Evolutionary conservation across 139 green algal genomes (phyloP).

Genomic region (Haematococcus lacustris): DNA sequence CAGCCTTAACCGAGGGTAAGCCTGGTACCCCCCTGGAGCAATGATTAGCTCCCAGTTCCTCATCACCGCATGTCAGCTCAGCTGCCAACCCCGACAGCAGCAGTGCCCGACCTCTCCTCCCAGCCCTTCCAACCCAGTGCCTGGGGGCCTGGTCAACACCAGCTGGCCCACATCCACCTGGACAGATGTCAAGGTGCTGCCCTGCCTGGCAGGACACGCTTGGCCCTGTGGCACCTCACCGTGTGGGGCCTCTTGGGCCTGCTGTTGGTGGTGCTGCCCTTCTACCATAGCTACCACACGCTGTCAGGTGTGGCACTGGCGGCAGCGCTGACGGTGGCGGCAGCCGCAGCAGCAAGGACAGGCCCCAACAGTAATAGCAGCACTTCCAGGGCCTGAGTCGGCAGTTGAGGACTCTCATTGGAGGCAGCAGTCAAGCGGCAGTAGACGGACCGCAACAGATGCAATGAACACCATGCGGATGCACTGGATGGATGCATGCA

Average conservation of each 20-base stretch:
- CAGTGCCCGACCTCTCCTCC: background rate
- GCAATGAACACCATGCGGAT: background rate
- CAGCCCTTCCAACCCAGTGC: background rate
- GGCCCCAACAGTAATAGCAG: background rate
- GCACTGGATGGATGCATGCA: background rate
- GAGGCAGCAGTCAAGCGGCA: background rate
- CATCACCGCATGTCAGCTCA: constrained; percentile 3
- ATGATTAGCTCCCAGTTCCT: background rate
- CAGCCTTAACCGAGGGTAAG: constrained; percentile 54
- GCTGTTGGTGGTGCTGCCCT: constrained; percentile 78
- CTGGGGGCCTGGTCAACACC: background rate
- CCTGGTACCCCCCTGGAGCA: background rate
- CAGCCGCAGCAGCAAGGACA: background rate
- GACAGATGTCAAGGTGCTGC: background rate
- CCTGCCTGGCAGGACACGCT: constrained; percentile 44
- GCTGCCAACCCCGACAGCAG: background rate
- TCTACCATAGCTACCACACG: constrained; percentile 69
- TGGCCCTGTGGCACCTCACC: constrained; percentile 69
- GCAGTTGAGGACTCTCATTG: background rate
- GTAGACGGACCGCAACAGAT: background rate
- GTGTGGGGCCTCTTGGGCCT: constrained; percentile 70
- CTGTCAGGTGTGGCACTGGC: constrained; percentile 5
- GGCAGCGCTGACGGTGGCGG: background rate
- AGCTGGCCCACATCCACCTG: background rate
- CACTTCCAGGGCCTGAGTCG: background rate